Conservation (phyloP, 2,329 filamentous ascomycete species). For the Aspergillus sp. region DNA sequence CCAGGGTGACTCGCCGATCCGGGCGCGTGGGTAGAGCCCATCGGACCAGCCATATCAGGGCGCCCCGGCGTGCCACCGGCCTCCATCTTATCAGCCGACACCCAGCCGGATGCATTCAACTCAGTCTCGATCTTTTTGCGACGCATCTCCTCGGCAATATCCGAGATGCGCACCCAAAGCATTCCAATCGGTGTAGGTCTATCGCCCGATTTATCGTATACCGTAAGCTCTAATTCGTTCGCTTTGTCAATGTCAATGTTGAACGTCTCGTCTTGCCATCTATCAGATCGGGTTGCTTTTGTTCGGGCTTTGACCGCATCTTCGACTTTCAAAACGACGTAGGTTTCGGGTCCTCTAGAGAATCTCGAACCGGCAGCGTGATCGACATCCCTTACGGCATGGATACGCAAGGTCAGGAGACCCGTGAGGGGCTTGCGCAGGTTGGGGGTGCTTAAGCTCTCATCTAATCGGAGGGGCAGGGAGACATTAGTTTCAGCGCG, state of each 20-base stretch:
- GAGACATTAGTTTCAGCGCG: constrained; percentile 25
- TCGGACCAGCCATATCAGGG: constrained; percentile 54
- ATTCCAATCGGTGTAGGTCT: constrained; percentile 90
- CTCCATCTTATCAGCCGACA: constrained; percentile 93
- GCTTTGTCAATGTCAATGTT: constrained; percentile 95
- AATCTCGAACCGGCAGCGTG: constrained; percentile 83
- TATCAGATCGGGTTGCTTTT: constrained; percentile 77
- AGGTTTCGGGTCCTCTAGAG: constrained; percentile 87
- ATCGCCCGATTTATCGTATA: constrained; percentile 92
- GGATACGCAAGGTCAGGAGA: constrained; percentile 79
- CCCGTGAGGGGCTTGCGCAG: constrained; percentile 94
- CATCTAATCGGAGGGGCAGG: constrained; percentile 58
- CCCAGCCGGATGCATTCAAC: constrained; percentile 92
- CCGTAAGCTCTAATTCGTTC: constrained; percentile 95
- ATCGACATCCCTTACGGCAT: constrained; percentile 90
- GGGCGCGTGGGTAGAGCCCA: constrained; percentile 30
- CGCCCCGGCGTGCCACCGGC: constrained; percentile 51
- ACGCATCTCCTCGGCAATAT: constrained; percentile 96
- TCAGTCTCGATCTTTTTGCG: constrained; percentile 96
- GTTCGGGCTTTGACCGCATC: constrained; percentile 88
- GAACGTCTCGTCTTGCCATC: constrained; percentile 88
- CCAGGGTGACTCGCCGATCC: constrained; percentile 22
- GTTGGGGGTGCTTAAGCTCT: constrained; percentile 93
- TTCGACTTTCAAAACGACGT: constrained; percentile 94
- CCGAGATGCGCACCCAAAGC: constrained; percentile 93